A percentile compares a stretch with the other conserved stretches of the same genome.
phyloP scores from a whole-genome alignment of 1,284 basidiomycete species.

The Ceratobasidium sp. region DNA sequence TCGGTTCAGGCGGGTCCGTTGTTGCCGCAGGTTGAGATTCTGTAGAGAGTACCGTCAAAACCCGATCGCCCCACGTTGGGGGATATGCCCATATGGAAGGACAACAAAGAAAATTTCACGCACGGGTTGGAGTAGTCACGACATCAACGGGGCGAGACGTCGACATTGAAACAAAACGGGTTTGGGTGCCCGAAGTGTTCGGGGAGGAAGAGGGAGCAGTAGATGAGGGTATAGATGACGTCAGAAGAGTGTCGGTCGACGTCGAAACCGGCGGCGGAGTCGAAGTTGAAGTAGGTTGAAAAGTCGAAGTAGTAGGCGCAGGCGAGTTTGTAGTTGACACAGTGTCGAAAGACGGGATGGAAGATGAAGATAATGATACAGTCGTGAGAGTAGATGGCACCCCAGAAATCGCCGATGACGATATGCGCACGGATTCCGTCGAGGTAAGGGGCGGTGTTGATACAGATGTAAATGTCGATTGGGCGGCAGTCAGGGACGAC shows the following conservation, averaged over 20 bases:
- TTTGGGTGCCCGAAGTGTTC: not conserved
- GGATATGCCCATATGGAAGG: not conserved
- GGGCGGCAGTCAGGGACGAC: conserved; percentile 36
- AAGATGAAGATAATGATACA: conserved; percentile 44
- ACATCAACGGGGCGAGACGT: conserved; percentile 5
- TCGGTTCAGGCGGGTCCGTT: conserved; percentile 11
- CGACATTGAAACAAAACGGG: not conserved
- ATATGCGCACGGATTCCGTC: conserved; percentile 31
- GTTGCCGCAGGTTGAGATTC: conserved; percentile 28
- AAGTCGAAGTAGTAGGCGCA: conserved; percentile 44
- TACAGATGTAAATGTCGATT: conserved; percentile 30
- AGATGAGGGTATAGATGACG: conserved; percentile 16
- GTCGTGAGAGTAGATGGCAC: conserved; percentile 38
- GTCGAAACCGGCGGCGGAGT: conserved; percentile 40
- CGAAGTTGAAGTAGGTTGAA: conserved; percentile 42
- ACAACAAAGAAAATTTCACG: conserved; percentile 9
- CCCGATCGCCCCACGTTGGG: conserved; percentile 15
- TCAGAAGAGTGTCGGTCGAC: conserved; percentile 43
- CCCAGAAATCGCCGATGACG: conserved; percentile 44
- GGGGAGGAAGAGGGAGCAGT: not conserved
- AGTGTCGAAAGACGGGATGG: conserved; percentile 40
- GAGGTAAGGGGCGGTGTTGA: conserved; percentile 41
- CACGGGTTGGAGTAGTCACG: conserved; percentile 15
- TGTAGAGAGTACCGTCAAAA: conserved; percentile 18
- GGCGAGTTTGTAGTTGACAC: conserved; percentile 44